Evolutionary conservation across 495 filamentous ascomycete genomes (phyloP), one percentile per base, ranked within the genome.

Genomic region (Tuber calosporum): DNA sequence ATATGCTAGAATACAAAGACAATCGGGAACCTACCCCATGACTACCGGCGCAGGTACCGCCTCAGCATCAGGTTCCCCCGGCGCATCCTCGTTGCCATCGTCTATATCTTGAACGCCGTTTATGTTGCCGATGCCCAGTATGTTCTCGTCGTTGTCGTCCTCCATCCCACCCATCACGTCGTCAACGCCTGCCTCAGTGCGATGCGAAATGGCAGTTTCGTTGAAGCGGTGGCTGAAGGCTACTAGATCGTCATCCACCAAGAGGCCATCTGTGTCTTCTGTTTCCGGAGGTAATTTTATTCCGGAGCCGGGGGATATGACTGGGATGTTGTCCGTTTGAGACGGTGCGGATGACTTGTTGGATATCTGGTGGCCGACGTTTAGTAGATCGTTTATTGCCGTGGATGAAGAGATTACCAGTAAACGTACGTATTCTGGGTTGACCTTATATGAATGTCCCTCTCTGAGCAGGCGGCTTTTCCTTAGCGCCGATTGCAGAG

Each of bases 261-360:
- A 34, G 3, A 81, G 41, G 6, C 72, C 73, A 9, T 74, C 73
- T 4, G 70, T 58, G 26, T 79, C 79, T 39, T 81, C 79, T 0
- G 70, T 77, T 58, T 81, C 80, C 1, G 74, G 73, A 2, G 79
- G 75, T 1, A 81, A 67, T 66, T 81, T 81, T 69, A 81, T 81
- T 4, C 80, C 80, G 2, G 73, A 73, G 3, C 80, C 80, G 34
- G 79, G 79, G 17, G 77, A 67, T 70, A 74, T 75, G 4, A 70
- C 45, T 9, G 69, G 76, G 62, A 81, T 81, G 70, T 73, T 79
- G 26, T 75, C 77, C 4, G 70, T 69, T 34, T 66, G 72, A 30
- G 67, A 68, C 20, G 71, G 73, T 0, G 42, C 38, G n/a, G 40
- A 26, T 39, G 45, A 26, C 34, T 45, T 34, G 20, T 75, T 70